These are phyloP conservation scores for Magnusiomyces ingens DNA, from an alignment of 1,139 yeast genomes.

Conservation along the genomic window DNA sequence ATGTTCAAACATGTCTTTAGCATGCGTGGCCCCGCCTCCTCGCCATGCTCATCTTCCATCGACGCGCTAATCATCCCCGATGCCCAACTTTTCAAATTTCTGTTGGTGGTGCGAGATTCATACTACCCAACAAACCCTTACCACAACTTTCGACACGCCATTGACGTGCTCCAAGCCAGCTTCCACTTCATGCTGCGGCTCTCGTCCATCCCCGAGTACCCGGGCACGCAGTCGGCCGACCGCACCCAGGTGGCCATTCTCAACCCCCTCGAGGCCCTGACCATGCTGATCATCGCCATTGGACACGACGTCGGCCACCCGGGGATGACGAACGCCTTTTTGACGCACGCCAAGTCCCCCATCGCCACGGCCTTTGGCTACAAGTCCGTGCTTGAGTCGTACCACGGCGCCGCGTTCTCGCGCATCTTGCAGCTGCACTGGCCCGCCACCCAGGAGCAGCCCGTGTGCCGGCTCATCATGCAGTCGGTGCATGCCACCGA, in stretches of 20 bases:
- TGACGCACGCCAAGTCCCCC: conserved; percentile 58
- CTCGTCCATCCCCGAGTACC: conserved; percentile 38
- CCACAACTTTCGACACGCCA: conserved; percentile 93
- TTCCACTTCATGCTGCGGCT: conserved; percentile 53
- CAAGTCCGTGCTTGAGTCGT: conserved; percentile 72
- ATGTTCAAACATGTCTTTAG: conserved; percentile 48
- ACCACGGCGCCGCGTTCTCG: conserved; percentile 68
- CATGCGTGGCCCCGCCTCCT: conserved; percentile 26
- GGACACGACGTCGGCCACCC: conserved; percentile 98
- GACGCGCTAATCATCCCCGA: conserved; percentile 32
- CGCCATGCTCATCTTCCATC: conserved; percentile 17
- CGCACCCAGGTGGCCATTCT: conserved; percentile 5
- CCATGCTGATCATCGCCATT: conserved; percentile 69
- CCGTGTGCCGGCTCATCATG: conserved; percentile 22
- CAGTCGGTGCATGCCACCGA: conserved; percentile 74
- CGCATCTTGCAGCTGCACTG: conserved; percentile 54
- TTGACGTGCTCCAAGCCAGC: conserved; percentile 90
- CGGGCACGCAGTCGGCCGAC: not conserved
- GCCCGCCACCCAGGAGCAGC: conserved; percentile 43
- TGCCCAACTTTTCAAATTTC: conserved; percentile 48
- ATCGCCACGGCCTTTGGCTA: conserved; percentile 56
- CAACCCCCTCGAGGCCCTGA: conserved; percentile 44
- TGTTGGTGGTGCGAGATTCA: conserved; percentile 61
- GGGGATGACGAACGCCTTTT: conserved; percentile 77
- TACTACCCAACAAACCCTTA: conserved; percentile 83